phyloP scores from a whole-genome alignment of 2,329 filamentous ascomycete species.

The Colletotrichum paranaense region DNA sequence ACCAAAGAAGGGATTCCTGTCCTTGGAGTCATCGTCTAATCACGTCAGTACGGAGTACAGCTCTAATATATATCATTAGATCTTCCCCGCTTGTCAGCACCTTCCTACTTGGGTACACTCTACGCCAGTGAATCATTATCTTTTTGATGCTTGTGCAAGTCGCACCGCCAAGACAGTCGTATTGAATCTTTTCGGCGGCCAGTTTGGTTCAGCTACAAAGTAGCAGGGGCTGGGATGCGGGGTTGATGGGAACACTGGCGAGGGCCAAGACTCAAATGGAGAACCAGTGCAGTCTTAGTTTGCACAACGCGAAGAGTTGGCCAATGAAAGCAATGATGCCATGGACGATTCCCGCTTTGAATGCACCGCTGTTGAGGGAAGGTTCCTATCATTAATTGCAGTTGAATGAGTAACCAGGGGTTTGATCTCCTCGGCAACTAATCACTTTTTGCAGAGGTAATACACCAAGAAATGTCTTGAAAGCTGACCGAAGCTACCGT shows the following conservation, averaged over 20 bases:
- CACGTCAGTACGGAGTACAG: no score
- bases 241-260: slow-evolving; percentile 2
- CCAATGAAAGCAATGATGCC: neutral
- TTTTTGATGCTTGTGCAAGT: neutral
- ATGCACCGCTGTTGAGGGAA: neutral
- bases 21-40: no score
- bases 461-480: no score
- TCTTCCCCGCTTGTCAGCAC: slow-evolving; percentile 1
- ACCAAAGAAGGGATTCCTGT: no score
- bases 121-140: neutral
- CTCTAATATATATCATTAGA: neutral
- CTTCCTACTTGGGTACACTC: slow-evolving; percentile 25
- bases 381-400: neutral
- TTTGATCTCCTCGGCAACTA: neutral
- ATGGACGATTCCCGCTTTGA: slow-evolving; percentile 12
- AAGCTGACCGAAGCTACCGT: no score
- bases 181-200: neutral
- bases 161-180: slow-evolving; percentile 19
- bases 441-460: no score
- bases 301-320: neutral
- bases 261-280: slow-evolving; percentile 15
- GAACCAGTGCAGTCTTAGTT: neutral
- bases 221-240: slow-evolving; percentile 20
- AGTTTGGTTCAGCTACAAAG: neutral
- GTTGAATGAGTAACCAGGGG: neutral